These are phyloP conservation scores for Diddensiella transvaalensis DNA, from an alignment of 805 yeast genomes.

Conservation along the genomic window DNA sequence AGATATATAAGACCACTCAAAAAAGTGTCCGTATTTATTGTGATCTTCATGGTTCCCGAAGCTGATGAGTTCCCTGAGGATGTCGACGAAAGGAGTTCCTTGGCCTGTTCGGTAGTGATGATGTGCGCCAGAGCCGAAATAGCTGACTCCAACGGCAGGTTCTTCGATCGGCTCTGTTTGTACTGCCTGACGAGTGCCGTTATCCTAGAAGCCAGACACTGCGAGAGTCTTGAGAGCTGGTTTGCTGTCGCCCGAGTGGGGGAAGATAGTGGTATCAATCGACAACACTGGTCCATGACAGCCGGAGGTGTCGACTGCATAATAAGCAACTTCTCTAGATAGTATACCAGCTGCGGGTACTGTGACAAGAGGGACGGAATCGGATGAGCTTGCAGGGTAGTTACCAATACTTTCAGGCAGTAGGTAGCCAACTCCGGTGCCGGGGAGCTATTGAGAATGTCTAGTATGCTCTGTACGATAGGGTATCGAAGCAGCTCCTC, in stretches of 20 bases:
- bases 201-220: constrained; percentile 18
- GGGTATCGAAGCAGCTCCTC: constrained; percentile 19
- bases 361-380: constrained; percentile 12
- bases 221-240: constrained; percentile 14
- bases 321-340: constrained; percentile 14
- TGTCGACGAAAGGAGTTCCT: constrained; percentile 10
- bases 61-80: not conserved
- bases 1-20: constrained; percentile 19
- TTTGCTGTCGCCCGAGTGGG: constrained; percentile 9
- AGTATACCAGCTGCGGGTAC: constrained; percentile 16
- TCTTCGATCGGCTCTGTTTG: constrained; percentile 6
- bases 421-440: constrained; percentile 14
- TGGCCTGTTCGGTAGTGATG: constrained; percentile 14
- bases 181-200: constrained; percentile 18
- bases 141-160: constrained; percentile 20
- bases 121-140: constrained; percentile 26
- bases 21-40: constrained; percentile 16
- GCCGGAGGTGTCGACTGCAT: constrained; percentile 13
- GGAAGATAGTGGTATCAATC: constrained; percentile 14
- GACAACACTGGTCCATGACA: constrained; percentile 18
- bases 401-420: constrained; percentile 18
- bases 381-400: constrained; percentile 18
- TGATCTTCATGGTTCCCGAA: constrained; percentile 6
- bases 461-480: constrained; percentile 14
- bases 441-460: constrained; percentile 4